Evolutionary conservation across 1,284 basidiomycete species (phyloP), one percentile per base, ranked within the genome.

Genomic region (Tylopilus orsonianus): DNA sequence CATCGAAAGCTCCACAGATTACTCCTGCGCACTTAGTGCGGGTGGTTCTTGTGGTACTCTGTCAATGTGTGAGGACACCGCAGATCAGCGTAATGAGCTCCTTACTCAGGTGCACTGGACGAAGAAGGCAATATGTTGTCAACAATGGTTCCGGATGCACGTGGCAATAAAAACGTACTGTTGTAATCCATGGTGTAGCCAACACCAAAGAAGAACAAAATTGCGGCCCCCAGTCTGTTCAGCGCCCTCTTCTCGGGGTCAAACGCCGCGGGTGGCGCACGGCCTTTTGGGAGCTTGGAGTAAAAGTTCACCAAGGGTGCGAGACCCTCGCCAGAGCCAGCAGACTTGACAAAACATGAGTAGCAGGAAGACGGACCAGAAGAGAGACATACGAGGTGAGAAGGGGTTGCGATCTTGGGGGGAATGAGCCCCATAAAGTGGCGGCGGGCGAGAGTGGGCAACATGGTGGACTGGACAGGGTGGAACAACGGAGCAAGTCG

Each of bases 381-480:
- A 3, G 2, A 9, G 24, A 23, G 19, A 69, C 89, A 66, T 71
- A 93, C 90, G 54, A 96, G 85, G 60, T 90, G 84, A 50, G 82
- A 80, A 4, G 93, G 94, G 19, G 93, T 91, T 47, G 94, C 93
- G 65, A 97, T 88, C 78, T 97, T 97, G 47, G 94, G 94, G 38
- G 94, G 94, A 61, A 97, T 85, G 54, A 96, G 81, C 49, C 85
- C 83, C 58, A 79, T 78, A 60, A 94, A 83, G 64, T 87, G 81
- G 66, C 89, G 87, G 68, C 90, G 87, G 69, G 85, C 76, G 71
- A 90, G 82, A 53, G 91, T 83, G 59, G 90, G 79, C 75, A 87
- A 81, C 91, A 95, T 95, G 30, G 29, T 45, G 19, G 33, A 34
- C 43, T 64, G 26, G 42, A 20, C 3, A 14, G 13, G n/a, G 6